Base-by-base conservation (phyloP, 305 asterid genomes). In the Striga hermonthica region DNA sequence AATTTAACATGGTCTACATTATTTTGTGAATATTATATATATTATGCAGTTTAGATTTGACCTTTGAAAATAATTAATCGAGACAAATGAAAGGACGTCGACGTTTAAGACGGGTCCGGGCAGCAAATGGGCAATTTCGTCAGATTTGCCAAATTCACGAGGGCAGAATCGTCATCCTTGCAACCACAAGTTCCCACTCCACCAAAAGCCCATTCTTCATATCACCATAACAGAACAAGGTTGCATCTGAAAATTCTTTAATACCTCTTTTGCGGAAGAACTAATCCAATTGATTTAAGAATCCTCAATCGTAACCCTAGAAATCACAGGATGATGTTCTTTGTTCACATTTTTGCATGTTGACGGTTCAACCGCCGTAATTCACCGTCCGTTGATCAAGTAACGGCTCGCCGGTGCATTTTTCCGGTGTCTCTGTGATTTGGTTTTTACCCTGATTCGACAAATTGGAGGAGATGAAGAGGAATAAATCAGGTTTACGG, bases 141-240 rank as follows among this genome's bases (percentile, higher is more conserved):
- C 74, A 62, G 34, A 57, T 60, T 66, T 55, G 0, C 5, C 50
- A 59, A 63, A 67, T 15, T 54, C 57, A 11, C 12, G 71, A 64
- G 86, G 91, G 81, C 53, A 77, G 66, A 71, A 70, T 77, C 79
- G 91, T 82, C 79, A 81, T 4, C 50, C n/a, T 0, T 1, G 4
- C 56, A 6, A 69, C 50, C 76, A 67, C 65, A 76, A 74, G 74
- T 80, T 78, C 61, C 65, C 76, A 75, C 66, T 72, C 59, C 65
- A 57, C 71, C 75, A 14, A 45, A 57, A 74, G 80, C 74, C 76
- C 74, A 59, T 75, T 71, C 15, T 60, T 22, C 39, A 67, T n/a
- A n/a, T 40, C 75, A 68, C 75, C 61, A 9, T n/a, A 37, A 14
- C 3, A 50, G 41, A n/a, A 22, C 12, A 57, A 37, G 44, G 45